phyloP scores from a whole-genome alignment of 306 rosid genomes.

The Rosa multiflora region DNA sequence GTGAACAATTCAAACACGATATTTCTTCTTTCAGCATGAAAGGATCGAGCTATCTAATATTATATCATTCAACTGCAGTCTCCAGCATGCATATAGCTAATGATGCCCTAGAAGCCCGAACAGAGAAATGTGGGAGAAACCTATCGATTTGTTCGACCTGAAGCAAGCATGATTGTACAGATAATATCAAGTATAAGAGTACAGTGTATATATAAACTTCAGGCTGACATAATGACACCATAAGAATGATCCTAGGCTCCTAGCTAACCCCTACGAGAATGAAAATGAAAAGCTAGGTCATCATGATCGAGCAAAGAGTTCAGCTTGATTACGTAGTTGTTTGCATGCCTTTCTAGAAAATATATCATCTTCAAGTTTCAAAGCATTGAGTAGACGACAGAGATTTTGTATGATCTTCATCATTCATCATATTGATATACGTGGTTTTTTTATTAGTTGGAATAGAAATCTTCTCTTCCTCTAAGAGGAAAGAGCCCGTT shows the following conservation, averaged over 20 bases:
- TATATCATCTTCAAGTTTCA: background rate
- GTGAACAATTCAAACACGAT: background rate
- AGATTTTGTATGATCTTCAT: background rate
- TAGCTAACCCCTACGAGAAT: background rate
- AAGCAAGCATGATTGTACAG: background rate
- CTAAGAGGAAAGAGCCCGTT: background rate
- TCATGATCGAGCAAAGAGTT: background rate
- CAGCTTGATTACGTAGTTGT: background rate
- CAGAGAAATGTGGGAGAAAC: background rate
- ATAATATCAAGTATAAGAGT: background rate
- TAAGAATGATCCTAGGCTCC: background rate
- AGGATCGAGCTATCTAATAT: background rate
- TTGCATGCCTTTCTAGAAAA: conserved; percentile 3
- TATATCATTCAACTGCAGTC: background rate
- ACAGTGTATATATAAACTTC: conserved; percentile 16
- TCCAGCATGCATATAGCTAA: background rate
- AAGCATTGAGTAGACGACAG: background rate
- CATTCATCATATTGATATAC: background rate
- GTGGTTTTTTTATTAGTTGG: background rate
- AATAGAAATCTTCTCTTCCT: background rate
- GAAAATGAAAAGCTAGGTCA: background rate
- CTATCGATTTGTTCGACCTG: background rate
- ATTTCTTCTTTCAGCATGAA: conserved; percentile 11
- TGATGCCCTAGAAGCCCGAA: background rate
- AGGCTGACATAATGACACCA: conserved; percentile 35